These are phyloP conservation scores for Tetrahymena borealis DNA, from an alignment of 73 alveolate genomes.

Conservation along the genomic window DNA sequence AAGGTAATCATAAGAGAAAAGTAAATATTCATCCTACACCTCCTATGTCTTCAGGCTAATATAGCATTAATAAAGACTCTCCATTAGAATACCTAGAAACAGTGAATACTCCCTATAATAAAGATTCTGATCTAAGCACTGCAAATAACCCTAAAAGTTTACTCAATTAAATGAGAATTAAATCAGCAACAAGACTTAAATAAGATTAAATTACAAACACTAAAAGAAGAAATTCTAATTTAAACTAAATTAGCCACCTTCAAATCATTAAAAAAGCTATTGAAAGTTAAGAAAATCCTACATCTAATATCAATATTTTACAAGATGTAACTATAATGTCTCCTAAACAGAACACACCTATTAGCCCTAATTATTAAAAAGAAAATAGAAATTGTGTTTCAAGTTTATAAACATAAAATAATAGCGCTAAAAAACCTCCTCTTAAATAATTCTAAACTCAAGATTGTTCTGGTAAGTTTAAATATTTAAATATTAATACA, in stretches of 20 bases:
- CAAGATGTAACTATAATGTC: neutral
- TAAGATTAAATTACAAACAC: neutral
- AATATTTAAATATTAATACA: no score
- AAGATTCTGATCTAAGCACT: neutral
- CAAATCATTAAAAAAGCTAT: neutral
- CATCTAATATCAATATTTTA: no score
- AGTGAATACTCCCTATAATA: neutral
- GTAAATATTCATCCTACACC: neutral
- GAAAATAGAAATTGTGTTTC: neutral
- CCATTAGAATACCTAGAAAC: neutral
- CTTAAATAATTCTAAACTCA: neutral
- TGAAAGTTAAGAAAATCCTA: neutral
- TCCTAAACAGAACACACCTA: neutral
- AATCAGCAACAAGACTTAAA: neutral
- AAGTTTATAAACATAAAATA: neutral
- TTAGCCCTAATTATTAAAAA: neutral
- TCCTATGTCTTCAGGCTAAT: neutral
- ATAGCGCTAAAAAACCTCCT: neutral
- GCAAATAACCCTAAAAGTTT: neutral
- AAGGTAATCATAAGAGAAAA: neutral
- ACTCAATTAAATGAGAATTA: neutral
- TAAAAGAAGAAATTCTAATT: neutral
- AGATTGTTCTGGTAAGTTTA: neutral
- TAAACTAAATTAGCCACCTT: neutral
- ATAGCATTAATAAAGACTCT: neutral